phyloP scores from a whole-genome alignment of 2,329 filamentous ascomycete genomes.

The Dissoconium aciculare region DNA sequence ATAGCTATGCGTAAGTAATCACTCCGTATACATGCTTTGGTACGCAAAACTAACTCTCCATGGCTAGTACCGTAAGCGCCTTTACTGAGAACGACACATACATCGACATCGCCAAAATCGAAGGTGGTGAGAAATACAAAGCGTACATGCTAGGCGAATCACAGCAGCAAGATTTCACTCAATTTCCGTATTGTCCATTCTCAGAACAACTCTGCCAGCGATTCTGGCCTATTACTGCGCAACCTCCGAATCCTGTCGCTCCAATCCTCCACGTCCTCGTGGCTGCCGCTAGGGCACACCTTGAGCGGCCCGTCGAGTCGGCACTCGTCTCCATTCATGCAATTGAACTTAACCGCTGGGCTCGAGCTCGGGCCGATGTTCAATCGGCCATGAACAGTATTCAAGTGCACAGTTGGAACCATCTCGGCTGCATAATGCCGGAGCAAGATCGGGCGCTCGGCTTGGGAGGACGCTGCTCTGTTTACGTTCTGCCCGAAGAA shows the following conservation, averaged over 20 bases:
- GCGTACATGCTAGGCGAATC: conserved; percentile 4
- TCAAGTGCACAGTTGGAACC: not conserved
- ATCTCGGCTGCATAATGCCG: no score
- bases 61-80: conserved; percentile 3
- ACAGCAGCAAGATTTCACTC: not conserved
- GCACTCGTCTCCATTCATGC: no score
- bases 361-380: not conserved
- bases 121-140: conserved; percentile 5
- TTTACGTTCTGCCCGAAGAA: no score
- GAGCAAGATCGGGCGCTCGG: no score
- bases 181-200: no score
- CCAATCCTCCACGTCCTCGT: conserved; percentile 3
- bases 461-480: not conserved
- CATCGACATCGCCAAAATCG: conserved; percentile 8
- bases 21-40: no score
- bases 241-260: conserved; percentile 1
- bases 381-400: not conserved
- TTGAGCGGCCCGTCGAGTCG: no score
- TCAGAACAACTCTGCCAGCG: no score
- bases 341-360: no score
- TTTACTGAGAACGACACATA: conserved; percentile 1
- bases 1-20: conserved; percentile 3
- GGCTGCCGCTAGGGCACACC: no score
- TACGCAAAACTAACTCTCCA: not conserved
- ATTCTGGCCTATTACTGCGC: no score